A percentile compares a stretch with the other conserved stretches of the same genome.
Conservation (phyloP, 805 yeast species). For the Metahyphopichia silvanorum region DNA sequence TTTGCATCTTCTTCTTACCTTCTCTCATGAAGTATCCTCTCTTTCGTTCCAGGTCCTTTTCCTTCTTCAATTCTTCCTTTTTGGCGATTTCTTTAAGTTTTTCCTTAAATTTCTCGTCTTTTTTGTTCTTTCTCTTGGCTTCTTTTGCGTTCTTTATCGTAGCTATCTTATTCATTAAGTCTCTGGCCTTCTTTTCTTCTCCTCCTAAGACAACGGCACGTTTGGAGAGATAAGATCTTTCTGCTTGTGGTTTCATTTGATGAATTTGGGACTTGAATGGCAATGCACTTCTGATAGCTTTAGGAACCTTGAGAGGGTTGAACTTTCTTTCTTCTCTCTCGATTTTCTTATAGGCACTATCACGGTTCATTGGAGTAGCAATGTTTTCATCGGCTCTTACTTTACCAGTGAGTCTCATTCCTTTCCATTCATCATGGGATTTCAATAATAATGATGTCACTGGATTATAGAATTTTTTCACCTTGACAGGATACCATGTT, state of each 20-base stretch:
- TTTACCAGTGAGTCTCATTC: slow-evolving; percentile 93
- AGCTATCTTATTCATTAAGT: slow-evolving; percentile 80
- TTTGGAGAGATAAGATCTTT: slow-evolving; percentile 75
- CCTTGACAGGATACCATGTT: slow-evolving; percentile 95
- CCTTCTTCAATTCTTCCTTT: slow-evolving; percentile 62
- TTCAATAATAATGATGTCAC: slow-evolving; percentile 82
- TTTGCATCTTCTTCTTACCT: slow-evolving; percentile 68
- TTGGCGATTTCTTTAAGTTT: slow-evolving; percentile 75
- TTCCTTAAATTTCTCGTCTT: slow-evolving; percentile 71
- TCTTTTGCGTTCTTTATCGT: slow-evolving; percentile 87
- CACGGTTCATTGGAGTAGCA: slow-evolving; percentile 56
- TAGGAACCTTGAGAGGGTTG: slow-evolving; percentile 87
- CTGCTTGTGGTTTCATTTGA: slow-evolving; percentile 83
- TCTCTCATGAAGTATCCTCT: slow-evolving; percentile 78
- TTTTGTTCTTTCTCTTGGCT: slow-evolving; percentile 67
- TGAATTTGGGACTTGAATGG: slow-evolving; percentile 93
- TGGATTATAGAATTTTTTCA: slow-evolving; percentile 91
- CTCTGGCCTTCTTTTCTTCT: slow-evolving; percentile 90
- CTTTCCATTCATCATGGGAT: slow-evolving; percentile 87
- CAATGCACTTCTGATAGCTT: slow-evolving; percentile 64
- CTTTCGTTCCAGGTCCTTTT: slow-evolving; percentile 80
- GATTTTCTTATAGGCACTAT: slow-evolving; percentile 59
- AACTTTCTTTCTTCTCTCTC: slow-evolving; percentile 84
- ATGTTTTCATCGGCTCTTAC: slow-evolving; percentile 75
- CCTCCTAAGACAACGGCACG: slow-evolving; percentile 93